These are phyloP conservation scores for Syncephalastrum sp. DNA, from an alignment of 371 early-diverging fungal genomes.

Conservation along the genomic window DNA sequence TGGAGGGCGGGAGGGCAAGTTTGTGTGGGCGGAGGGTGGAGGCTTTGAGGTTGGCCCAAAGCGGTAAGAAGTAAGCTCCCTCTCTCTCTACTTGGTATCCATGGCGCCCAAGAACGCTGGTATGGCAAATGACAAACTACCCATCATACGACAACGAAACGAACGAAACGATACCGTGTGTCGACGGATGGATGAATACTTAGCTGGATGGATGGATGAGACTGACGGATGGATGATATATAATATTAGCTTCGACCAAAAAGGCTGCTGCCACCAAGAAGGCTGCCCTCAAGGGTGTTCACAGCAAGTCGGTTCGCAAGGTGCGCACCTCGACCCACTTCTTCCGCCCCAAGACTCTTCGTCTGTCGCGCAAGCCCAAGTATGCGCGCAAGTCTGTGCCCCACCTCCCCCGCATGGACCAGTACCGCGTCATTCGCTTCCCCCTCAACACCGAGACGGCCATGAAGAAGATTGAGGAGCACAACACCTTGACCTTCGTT, in stretches of 20 bases:
- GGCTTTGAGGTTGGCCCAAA: no score
- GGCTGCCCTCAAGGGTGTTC: constrained; percentile 91
- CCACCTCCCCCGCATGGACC: constrained; percentile 76
- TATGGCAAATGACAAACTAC: no score
- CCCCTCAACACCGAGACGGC: constrained; percentile 98
- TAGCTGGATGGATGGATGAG: no score
- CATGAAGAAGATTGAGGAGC: constrained; percentile 98
- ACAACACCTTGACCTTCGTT: constrained; percentile 99
- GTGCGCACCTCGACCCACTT: constrained; percentile 90
- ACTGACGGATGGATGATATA: no score
- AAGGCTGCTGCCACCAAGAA: constrained; percentile 80
- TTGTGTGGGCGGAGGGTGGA: no score
- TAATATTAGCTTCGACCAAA: constrained; percentile 40
- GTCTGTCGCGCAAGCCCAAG: constrained; percentile 85
- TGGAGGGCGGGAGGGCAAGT: no score
- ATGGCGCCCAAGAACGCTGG: no score
- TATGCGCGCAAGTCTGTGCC: constrained; percentile 90
- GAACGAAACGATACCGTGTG: no score
- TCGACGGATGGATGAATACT: no score
- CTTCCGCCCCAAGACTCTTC: constrained; percentile 94
- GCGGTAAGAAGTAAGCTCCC: no score
- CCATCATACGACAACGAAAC: no score
- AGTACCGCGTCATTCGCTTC: constrained; percentile 88
- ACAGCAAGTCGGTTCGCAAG: constrained; percentile 80
- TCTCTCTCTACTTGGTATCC: no score